Conservation (phyloP, 192 early-diverging fungal species). For the Backusella psychrophila region DNA sequence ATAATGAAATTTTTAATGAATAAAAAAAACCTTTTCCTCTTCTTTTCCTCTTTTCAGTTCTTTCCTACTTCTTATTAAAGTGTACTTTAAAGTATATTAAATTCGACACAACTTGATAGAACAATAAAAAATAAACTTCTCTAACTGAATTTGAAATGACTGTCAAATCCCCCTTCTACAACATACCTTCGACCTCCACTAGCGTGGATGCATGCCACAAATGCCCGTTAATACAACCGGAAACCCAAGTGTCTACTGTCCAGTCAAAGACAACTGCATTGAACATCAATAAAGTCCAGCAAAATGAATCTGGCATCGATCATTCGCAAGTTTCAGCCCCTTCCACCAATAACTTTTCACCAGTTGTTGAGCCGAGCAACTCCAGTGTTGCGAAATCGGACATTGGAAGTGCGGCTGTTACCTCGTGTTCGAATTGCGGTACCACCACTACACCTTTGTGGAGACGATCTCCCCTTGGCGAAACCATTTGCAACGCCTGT, state of each 20-base stretch:
- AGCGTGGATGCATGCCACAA: constrained; percentile 40
- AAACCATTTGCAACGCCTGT: constrained; percentile 88
- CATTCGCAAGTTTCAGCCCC: constrained; percentile 8
- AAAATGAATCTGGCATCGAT: constrained; percentile 35
- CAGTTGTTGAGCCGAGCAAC: constrained; percentile 36
- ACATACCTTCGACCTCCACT: constrained; percentile 37
- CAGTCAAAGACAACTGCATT: background rate
- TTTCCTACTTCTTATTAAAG: constrained; percentile 11
- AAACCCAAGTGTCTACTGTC: constrained; percentile 9
- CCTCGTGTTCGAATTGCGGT: constrained; percentile 70
- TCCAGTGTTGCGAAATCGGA: constrained; percentile 42
- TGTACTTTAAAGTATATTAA: constrained; percentile 2
- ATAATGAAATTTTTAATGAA: background rate
- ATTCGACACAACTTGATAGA: background rate
- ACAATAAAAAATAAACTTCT: background rate
- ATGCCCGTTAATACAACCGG: constrained; percentile 24
- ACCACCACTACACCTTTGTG: constrained; percentile 71
- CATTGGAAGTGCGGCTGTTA: constrained; percentile 28
- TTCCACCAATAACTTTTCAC: constrained; percentile 27
- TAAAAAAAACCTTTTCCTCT: background rate
- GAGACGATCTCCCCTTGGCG: constrained; percentile 67
- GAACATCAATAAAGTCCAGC: constrained; percentile 17
- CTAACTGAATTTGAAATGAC: constrained; percentile 16
- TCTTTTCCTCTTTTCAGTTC: background rate
- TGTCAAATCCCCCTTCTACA: constrained; percentile 34